A percentile compares a stretch with the other conserved stretches of the same genome.
Conservation (phyloP, 495 filamentous ascomycete species). For the Aspergillus cavernicola region DNA sequence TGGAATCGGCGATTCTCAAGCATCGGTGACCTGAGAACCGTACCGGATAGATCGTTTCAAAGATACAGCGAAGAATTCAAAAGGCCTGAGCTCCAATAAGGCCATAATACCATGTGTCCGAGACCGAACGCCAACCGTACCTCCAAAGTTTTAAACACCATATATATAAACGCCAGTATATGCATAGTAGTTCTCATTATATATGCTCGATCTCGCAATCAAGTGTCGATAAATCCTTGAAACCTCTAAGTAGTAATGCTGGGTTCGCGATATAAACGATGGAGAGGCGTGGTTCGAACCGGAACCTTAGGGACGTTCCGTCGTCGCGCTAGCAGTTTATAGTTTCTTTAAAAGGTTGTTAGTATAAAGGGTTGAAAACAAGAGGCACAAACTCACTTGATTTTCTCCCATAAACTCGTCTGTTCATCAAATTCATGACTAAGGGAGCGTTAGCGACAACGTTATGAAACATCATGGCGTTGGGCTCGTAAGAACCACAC, state of each 20-base stretch:
- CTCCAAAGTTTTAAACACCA: slow-evolving; percentile 6
- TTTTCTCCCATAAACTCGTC: slow-evolving; percentile 32
- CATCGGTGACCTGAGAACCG: not conserved
- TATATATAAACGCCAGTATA: slow-evolving; percentile 6
- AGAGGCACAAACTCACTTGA: slow-evolving; percentile 11
- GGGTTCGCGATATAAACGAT: not conserved
- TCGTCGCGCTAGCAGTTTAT: slow-evolving; percentile 9
- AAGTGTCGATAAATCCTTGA: not conserved
- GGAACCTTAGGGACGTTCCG: slow-evolving; percentile 6
- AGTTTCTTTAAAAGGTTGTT: slow-evolving; percentile 1
- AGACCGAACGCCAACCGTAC: slow-evolving; percentile 3
- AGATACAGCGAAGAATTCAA: not conserved
- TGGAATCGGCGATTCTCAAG: not conserved
- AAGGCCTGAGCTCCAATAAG: not conserved
- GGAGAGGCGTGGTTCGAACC: slow-evolving; percentile 17
- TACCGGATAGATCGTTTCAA: not conserved
- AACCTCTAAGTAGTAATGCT: not conserved
- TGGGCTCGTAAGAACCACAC: not conserved
- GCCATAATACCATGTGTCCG: not conserved
- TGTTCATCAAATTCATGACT: slow-evolving; percentile 37
- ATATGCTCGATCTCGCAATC: not conserved
- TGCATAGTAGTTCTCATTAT: slow-evolving; percentile 15
- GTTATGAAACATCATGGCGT: not conserved
- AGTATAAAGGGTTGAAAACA: not conserved
- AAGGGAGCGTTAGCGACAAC: slow-evolving; percentile 1